Percentiles rank a stretch among this genome's conserved stretches.
Conservation (phyloP, 306 rosid genomes). For the Lupinus albus region DNA sequence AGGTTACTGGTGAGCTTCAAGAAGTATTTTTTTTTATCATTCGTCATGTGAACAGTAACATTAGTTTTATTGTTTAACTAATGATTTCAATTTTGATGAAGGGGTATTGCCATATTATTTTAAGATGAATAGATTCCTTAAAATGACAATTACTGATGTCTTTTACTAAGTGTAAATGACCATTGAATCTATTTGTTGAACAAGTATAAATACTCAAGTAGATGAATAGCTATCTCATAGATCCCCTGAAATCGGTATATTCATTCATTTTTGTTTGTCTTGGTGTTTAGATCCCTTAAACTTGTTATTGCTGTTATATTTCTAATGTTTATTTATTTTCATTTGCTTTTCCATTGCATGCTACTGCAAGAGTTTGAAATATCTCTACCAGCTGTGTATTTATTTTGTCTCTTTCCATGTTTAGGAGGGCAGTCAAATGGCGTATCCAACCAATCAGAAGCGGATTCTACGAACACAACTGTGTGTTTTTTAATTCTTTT, state of each 20-base stretch:
- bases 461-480: slow-evolving; percentile 88
- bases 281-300: slow-evolving; percentile 19
- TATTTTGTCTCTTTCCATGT: slow-evolving; percentile 33
- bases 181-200: slow-evolving; percentile 32
- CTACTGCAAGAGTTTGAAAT: slow-evolving; percentile 25
- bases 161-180: slow-evolving; percentile 29
- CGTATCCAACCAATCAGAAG: slow-evolving; percentile 68
- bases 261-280: not conserved
- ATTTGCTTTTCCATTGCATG: slow-evolving; percentile 15
- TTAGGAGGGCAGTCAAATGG: slow-evolving; percentile 87
- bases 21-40: slow-evolving; percentile 9
- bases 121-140: slow-evolving; percentile 25
- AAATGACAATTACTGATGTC: slow-evolving; percentile 19
- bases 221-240: not conserved
- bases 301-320: not conserved
- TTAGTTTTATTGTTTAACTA: slow-evolving; percentile 28
- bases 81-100: slow-evolving; percentile 25
- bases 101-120: slow-evolving; percentile 11
- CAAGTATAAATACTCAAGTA: not conserved
- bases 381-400: slow-evolving; percentile 9
- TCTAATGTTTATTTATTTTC: not conserved
- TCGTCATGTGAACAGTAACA: slow-evolving; percentile 10
- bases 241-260: slow-evolving; percentile 13
- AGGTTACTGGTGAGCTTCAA: slow-evolving; percentile 19
- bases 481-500: slow-evolving; percentile 54